phyloP scores from a whole-genome alignment of 169 alveolate genomes.

The Blepharisma undulans region DNA sequence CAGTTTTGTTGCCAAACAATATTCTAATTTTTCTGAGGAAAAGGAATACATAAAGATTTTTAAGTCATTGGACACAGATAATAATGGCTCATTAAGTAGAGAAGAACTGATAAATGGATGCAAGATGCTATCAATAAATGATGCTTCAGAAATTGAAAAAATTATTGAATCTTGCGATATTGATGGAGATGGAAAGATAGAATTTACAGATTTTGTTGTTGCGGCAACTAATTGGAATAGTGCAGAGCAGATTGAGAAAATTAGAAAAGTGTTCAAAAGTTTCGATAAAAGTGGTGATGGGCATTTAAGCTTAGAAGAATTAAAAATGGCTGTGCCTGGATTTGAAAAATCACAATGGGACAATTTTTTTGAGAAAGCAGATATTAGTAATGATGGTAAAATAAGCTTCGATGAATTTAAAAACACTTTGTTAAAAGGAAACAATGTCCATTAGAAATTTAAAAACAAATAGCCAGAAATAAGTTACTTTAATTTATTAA shows the following conservation, averaged over 20 bases:
- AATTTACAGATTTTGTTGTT: constrained; percentile 18
- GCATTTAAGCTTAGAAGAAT: not conserved
- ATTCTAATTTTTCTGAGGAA: constrained; percentile 51
- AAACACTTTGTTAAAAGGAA: not conserved
- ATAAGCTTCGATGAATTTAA: constrained; percentile 2
- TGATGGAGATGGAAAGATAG: constrained; percentile 13
- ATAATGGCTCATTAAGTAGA: not conserved
- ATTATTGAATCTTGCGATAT: not conserved
- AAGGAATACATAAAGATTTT: constrained; percentile 33
- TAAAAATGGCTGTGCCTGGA: constrained; percentile 1
- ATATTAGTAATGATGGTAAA: not conserved
- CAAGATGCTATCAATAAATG: not conserved
- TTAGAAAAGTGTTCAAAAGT: not conserved
- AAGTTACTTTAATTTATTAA: no score
- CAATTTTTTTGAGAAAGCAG: not conserved
- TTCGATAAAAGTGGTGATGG: constrained; percentile 9
- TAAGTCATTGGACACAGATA: constrained; percentile 18
- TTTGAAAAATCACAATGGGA: constrained; percentile 15
- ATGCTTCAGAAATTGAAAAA: not conserved
- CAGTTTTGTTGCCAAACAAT: constrained; percentile 57
- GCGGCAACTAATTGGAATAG: not conserved
- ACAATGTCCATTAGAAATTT: no score
- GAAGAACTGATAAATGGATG: not conserved
- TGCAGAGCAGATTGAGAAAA: not conserved
- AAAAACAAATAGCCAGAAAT: no score